Conservation (phyloP, 768 basidiomycete species). For the Austroboletus festivus region DNA sequence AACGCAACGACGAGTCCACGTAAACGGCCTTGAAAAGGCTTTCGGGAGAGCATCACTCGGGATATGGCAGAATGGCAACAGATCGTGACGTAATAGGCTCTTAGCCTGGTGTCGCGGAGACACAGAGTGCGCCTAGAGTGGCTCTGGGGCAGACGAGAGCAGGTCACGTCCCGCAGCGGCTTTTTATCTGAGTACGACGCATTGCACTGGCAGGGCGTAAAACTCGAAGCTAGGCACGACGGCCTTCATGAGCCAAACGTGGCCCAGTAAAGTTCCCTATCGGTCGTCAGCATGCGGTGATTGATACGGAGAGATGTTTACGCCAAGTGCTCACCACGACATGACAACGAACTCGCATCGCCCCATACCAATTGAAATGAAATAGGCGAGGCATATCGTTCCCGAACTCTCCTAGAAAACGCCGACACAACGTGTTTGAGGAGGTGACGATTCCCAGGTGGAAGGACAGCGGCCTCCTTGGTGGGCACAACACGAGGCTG, state of each 20-base stretch:
- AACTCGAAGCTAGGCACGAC: background rate
- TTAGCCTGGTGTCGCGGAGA: background rate
- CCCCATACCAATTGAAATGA: constrained; percentile 15
- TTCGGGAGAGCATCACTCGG: constrained; percentile 31
- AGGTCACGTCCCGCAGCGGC: background rate
- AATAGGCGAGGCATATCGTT: constrained; percentile 15
- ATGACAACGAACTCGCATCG: constrained; percentile 3
- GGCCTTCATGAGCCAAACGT: too few relatives aligned
- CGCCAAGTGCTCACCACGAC: constrained; percentile 7
- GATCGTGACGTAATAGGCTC: constrained; percentile 9
- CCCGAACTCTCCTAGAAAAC: constrained; percentile 2
- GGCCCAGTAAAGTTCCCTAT: too few relatives aligned
- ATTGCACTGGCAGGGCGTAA: background rate
- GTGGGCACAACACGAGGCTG: too few relatives aligned
- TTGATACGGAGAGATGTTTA: constrained; percentile 5
- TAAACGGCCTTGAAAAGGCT: constrained; percentile 36
- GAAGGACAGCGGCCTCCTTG: constrained; percentile 9
- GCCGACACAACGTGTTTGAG: constrained; percentile 23
- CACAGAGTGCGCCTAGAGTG: background rate
- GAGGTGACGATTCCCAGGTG: constrained; percentile 13
- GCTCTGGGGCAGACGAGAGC: background rate
- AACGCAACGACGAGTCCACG: constrained; percentile 38
- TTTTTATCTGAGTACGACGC: constrained; percentile 19
- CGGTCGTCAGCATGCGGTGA: constrained; percentile 21
- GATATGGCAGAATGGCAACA: background rate